Base-by-base conservation (phyloP, 371 early-diverging fungal species). In the Mucor indicus region DNA sequence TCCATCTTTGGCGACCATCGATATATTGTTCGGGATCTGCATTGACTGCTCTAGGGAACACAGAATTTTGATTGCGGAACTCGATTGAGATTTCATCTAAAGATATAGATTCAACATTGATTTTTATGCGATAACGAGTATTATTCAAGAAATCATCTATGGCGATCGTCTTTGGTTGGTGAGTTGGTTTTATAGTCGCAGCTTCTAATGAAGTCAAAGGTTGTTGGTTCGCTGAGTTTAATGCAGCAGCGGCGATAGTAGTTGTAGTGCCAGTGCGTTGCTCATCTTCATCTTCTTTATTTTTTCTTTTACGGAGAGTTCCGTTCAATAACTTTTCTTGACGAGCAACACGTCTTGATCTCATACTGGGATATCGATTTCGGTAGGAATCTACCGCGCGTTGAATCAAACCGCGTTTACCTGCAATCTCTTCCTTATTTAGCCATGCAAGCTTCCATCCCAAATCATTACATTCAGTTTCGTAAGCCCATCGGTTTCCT, bases 401-500 rank as follows among this genome's bases (percentile, higher is more conserved):
- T 67, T 98, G 98, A 38, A 98, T 80, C 35, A 96, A 75, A 11
- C 98, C 98, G 21, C 96, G 85, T 43, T 91, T 90, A 10, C 88
- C 95, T 25, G 86, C 81, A 36, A 95, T 81, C 41, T 90, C 77
- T 17, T 75, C 72, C n/a, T 79, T 83, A 65, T 98, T 98, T n/a
- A 94, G 67, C 62, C 84, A 92, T 15, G 91, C 84, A 53, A 98
- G 80, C 54, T 89, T 84, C 95, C 96, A 98, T 3, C 96, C 97
- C 11, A 96, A 70, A 29, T 63, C 72, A 57, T 98, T 98, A 61
- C 92, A 93, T 48, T 87, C 87, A 7, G 87, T 95, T 61, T 98
- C 98, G 63, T 96, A 98, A 30, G 80, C 72, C 93, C 94, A 98
- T 44, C 98, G 75, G 64, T 95, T 93, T 40, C 98, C 98, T 24